These are phyloP conservation scores for Xanthoconium stramineum DNA, from an alignment of 768 basidiomycete genomes.

Conservation along the genomic window DNA sequence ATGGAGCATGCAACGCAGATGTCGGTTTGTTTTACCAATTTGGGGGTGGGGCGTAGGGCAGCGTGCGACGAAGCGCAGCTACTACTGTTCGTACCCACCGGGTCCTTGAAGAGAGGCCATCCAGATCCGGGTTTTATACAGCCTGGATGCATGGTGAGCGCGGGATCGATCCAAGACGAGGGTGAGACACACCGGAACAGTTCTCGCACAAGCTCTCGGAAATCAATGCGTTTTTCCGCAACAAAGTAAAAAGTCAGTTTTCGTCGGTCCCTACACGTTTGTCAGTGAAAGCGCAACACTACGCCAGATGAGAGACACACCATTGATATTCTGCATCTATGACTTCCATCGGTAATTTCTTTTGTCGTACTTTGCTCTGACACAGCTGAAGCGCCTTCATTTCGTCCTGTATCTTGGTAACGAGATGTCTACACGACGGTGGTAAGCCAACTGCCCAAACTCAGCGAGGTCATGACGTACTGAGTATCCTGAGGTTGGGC, in stretches of 20 bases:
- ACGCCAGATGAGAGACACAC: conserved; percentile 35
- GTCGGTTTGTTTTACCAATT: conserved; percentile 20
- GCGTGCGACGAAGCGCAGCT: not conserved
- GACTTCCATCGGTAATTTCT: conserved; percentile 97
- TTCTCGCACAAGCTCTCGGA: conserved; percentile 93
- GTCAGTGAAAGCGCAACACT: not conserved
- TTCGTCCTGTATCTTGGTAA: conserved; percentile 87
- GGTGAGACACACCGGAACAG: conserved; percentile 65
- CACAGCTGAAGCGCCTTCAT: conserved; percentile 88
- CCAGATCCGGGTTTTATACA: conserved; percentile 96
- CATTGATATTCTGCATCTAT: conserved; percentile 99
- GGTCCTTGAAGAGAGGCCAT: conserved; percentile 78
- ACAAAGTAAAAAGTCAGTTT: conserved; percentile 98
- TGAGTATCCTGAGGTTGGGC: conserved; percentile 80
- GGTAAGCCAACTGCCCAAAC: conserved; percentile 3
- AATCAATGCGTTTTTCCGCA: conserved; percentile 93
- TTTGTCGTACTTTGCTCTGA: conserved; percentile 86
- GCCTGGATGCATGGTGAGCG: conserved; percentile 35
- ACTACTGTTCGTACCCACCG: conserved; percentile 42
- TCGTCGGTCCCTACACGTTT: conserved; percentile 77
- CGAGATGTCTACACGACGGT: conserved; percentile 51
- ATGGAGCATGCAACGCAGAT: conserved; percentile 16
- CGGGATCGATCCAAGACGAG: conserved; percentile 3
- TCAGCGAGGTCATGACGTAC: conserved; percentile 35
- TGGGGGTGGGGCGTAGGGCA: not conserved